Percentiles rank a stretch among this genome's conserved stretches.
Evolutionary conservation across 345 rosid genomes (phyloP).

Genomic region (Salix udensis): DNA sequence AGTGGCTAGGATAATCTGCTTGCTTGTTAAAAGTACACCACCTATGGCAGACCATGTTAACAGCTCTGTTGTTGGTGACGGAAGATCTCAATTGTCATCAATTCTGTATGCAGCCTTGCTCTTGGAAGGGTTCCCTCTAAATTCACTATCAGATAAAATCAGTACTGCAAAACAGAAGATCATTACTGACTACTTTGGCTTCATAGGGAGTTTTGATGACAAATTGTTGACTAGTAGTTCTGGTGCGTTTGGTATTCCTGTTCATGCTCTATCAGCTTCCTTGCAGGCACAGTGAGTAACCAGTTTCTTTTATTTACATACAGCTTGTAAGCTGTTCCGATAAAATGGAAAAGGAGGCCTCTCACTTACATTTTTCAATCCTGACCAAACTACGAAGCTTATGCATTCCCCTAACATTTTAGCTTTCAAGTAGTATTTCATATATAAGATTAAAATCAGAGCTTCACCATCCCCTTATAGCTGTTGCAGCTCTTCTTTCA

Average conservation of each 20-base stretch:
- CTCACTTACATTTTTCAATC: neutral
- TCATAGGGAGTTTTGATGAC: slow-evolving; percentile 42
- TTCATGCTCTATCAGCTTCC: slow-evolving; percentile 63
- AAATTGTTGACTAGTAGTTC: slow-evolving; percentile 29
- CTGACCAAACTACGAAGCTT: neutral
- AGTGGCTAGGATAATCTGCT: slow-evolving; percentile 59
- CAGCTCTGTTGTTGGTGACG: slow-evolving; percentile 36
- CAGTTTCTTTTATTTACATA: neutral
- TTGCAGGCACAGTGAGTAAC: slow-evolving; percentile 65
- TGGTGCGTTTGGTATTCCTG: slow-evolving; percentile 47
- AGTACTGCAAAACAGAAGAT: slow-evolving; percentile 52
- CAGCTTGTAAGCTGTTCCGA: neutral
- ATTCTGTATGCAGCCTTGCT: slow-evolving; percentile 56
- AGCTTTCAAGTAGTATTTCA: neutral
- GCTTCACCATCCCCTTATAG: neutral
- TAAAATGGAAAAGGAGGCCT: neutral
- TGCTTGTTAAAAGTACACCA: slow-evolving; percentile 45
- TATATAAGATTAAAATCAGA: neutral
- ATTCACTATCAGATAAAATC: slow-evolving; percentile 45
- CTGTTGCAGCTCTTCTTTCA: neutral
- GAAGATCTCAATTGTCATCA: slow-evolving; percentile 40
- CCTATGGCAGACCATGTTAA: slow-evolving; percentile 55
- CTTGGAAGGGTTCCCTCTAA: slow-evolving; percentile 71
- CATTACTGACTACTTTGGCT: slow-evolving; percentile 49
- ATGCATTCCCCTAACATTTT: neutral